These are phyloP conservation scores for Colletotrichum scovillei DNA, from an alignment of 2,329 filamentous ascomycete species.

Conservation along the genomic window DNA sequence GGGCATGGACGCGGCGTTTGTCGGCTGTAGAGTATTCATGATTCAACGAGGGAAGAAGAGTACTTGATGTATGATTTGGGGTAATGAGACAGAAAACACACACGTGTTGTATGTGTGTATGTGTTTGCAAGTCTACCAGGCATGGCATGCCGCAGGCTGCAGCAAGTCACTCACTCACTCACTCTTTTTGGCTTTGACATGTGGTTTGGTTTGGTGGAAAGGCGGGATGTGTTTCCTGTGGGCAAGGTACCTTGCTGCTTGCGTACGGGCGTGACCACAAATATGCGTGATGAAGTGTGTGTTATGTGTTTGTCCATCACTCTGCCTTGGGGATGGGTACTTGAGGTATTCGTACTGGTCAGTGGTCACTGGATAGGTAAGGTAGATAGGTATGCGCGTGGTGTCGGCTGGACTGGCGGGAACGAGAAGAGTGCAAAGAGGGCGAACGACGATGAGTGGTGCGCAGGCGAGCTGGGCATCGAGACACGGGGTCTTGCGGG, in stretches of 20 bases:
- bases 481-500: background rate
- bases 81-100: background rate
- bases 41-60: background rate
- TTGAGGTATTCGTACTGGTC: no score
- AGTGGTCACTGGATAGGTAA: no score
- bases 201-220: background rate
- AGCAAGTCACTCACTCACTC: background rate
- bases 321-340: no score
- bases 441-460: background rate
- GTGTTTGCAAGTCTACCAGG: background rate
- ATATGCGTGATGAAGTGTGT: background rate
- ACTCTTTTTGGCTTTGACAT: background rate
- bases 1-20: slow-evolving; percentile 26
- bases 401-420: background rate
- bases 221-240: background rate
- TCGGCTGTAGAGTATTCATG: slow-evolving; percentile 15
- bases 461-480: background rate
- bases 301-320: background rate
- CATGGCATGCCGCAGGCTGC: background rate
- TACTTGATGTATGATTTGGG: slow-evolving; percentile 13
- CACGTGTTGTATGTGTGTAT: background rate
- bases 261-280: background rate
- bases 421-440: background rate
- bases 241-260: background rate
- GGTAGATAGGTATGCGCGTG: background rate